phyloP scores from a whole-genome alignment of 2,329 filamentous ascomycete genomes.

The Parasarocladium wereldwijsianum region DNA sequence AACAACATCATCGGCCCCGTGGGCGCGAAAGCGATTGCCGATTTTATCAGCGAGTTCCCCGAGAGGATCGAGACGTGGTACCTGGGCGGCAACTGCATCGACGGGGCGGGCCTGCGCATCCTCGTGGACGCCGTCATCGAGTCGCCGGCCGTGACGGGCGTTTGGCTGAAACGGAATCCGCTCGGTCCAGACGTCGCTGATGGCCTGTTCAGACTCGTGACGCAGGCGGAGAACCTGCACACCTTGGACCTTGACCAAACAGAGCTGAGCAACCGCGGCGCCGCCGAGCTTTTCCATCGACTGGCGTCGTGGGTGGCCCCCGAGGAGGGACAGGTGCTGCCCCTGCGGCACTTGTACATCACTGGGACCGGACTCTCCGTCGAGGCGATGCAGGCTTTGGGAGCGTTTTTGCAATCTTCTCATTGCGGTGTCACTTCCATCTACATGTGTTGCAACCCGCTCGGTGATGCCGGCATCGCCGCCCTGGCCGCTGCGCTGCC shows the following conservation, averaged over 20 bases:
- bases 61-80: slow-evolving; percentile 39
- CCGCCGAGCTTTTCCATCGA: slow-evolving; percentile 25
- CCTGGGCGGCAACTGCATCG: slow-evolving; percentile 38
- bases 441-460: slow-evolving; percentile 22
- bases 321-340: slow-evolving; percentile 13
- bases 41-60: slow-evolving; percentile 29
- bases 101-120: slow-evolving; percentile 22
- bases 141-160: slow-evolving; percentile 28
- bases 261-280: slow-evolving; percentile 30
- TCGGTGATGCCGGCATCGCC: slow-evolving; percentile 17
- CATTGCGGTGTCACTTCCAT: slow-evolving; percentile 19
- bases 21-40: slow-evolving; percentile 28
- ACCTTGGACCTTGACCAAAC: slow-evolving; percentile 40
- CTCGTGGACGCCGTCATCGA: slow-evolving; percentile 29
- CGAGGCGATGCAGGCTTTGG: slow-evolving; percentile 15
- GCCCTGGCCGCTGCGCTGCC: slow-evolving; percentile 17
- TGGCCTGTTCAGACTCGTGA: slow-evolving; percentile 29
- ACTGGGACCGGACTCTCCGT: slow-evolving; percentile 20
- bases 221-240: slow-evolving; percentile 23
- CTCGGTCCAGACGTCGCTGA: slow-evolving; percentile 22
- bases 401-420: slow-evolving; percentile 16
- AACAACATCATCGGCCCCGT: slow-evolving; percentile 38
- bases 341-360: slow-evolving; percentile 21
- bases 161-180: slow-evolving; percentile 41
- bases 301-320: slow-evolving; percentile 16